Percentiles rank a stretch among this genome's conserved stretches.
phyloP scores from a whole-genome alignment of 306 rosid species.

The Cicer chorassanicum region DNA sequence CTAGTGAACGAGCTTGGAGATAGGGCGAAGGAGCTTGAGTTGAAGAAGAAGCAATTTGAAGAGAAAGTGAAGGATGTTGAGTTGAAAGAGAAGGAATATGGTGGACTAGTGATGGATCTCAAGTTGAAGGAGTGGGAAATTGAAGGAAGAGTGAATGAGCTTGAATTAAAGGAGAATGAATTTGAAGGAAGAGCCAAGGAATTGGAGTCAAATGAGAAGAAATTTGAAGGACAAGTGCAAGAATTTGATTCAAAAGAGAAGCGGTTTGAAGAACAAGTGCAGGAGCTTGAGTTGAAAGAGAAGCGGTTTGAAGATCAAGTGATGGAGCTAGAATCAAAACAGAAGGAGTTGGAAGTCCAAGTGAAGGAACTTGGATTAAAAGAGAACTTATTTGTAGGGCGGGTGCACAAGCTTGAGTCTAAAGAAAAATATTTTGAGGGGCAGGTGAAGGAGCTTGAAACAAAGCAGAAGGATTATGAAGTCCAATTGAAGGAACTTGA shows the following conservation, averaged over 20 bases:
- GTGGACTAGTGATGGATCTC: background rate
- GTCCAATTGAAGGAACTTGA: background rate
- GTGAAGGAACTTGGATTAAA: background rate
- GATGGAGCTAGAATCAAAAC: background rate
- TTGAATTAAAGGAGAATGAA: slow-evolving; percentile 42
- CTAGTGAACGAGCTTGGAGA: background rate
- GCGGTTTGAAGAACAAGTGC: background rate
- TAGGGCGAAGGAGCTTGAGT: background rate
- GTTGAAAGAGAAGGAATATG: background rate
- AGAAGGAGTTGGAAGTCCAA: background rate
- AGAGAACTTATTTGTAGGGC: slow-evolving; percentile 18
- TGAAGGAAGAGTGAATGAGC: slow-evolving; percentile 18
- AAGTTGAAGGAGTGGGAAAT: background rate
- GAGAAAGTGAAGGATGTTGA: background rate
- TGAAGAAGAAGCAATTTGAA: background rate
- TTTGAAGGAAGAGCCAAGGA: background rate
- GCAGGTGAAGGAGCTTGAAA: background rate
- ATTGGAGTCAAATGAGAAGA: background rate
- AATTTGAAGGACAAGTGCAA: background rate
- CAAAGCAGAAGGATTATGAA: background rate
- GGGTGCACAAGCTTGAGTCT: slow-evolving; percentile 1
- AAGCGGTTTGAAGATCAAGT: background rate
- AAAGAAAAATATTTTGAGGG: background rate
- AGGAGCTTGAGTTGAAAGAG: background rate
- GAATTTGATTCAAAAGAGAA: background rate